Base-by-base conservation (phyloP, 805 yeast species). In the Wickerhamomyces hampshirensis region DNA sequence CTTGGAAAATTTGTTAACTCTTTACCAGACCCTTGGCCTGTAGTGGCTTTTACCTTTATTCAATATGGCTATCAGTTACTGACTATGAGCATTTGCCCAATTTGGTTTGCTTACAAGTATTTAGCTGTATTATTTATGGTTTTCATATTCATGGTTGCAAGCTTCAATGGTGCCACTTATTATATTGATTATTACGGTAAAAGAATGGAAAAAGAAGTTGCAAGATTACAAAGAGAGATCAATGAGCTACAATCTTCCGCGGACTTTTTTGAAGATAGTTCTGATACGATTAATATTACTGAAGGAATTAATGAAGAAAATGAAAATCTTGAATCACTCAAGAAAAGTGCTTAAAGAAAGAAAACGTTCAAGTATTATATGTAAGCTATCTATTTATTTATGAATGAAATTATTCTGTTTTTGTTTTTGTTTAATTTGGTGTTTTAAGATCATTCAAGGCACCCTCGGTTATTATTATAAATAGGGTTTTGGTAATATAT, bases 141-240 rank as follows among this genome's bases (percentile, higher is more conserved):
- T 2, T 68, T 73, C 34, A 85, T 91, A n/a, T 88, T 89, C 48
- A 58, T 79, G 31, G 71, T 76, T 57, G 94, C 98, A 2, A 69
- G 88, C 28, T 87, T 82, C 57, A 89, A 93, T 47, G 98, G 98
- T 19, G 98, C 98, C 3, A 86, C 95, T 1, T 91, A 86, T 56
- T 91, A 91, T 58, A 71, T 93, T 38, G 98, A 91, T 51, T 81
- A 82, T 34, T 93, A 88, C 61, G 98, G 98, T 15, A 83, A 80
- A 56, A 74, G 89, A 46, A 80, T 88, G 53, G 95, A 88, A 53
- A 85, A 82, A 51, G 96, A 93, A 57, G 88, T 91, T 17, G 61
- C 66, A 18, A 75, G 75, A 49, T 65, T 91, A 51, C 83, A 78
- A 58, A 57, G 59, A 12, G 96, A 89, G 53, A 73, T 91, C n/a